Base-by-base conservation (phyloP, 1,284 basidiomycete species). In the Ceratobasidium sp. region DNA sequence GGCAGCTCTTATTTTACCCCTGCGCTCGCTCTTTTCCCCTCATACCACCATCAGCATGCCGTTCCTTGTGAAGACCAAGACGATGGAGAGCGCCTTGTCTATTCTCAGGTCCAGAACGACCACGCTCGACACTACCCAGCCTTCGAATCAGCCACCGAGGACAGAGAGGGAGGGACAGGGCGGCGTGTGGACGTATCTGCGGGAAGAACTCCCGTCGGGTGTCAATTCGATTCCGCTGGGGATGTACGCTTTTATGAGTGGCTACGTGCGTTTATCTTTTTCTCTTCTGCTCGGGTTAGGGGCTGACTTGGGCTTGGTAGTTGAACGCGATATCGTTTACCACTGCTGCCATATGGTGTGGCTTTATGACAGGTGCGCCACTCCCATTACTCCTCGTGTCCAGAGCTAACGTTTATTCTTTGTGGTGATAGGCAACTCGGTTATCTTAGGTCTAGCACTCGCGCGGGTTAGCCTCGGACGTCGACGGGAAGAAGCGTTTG, bases 191-290 rank as follows among this genome's bases (percentile, higher is more conserved):
- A 43, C 50, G 16, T 47, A 69, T 43, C 23, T 69, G 8, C 35
- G 52, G 30, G 50, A 69, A 23, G 66, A 69, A 38, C 66, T 69
- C 7, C 66, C 66, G 18, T 44, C 66, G 52, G 66, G 66, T 11
- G 66, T 58, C 2, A 52, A 69, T n/a, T 69, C 66, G 52, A 6
- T 69, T 6, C 66, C 66, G 8, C 38, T 69, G 3, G 66, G 52
- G 5, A 41, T 21, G 26, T 69, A 69, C 44, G 66, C 66, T 13
- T 69, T 69, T 28, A 69, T 69, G 66, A 69, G 66, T 18, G 66
- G 66, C 18, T 69, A 69, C 30, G 66, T 69, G 41, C 14, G 66
- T 69, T n/a, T 18, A 28, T 57, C 38, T n/a, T 43, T 28, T 18
- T 26, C 28, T 50, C 26, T n/a, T 47, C 23, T 13, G 11, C n/a